A percentile compares a stretch with the other conserved stretches of the same genome.
Conservation (phyloP, 73 alveolate species). For the Tetrahymena elliotti region DNA sequence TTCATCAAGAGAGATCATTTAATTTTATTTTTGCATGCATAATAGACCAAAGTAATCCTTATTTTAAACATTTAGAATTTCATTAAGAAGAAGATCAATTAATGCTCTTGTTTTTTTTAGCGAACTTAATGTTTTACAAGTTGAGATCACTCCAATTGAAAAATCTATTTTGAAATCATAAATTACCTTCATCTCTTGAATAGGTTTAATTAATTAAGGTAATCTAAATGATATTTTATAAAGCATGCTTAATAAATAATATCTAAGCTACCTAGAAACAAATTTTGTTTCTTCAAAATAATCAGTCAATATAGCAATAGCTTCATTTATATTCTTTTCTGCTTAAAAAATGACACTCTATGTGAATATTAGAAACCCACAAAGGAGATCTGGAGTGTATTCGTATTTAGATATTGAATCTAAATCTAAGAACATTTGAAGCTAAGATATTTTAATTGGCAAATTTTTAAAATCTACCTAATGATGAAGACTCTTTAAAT, state of each 20-base stretch:
- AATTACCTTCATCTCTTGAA: neutral
- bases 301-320: neutral
- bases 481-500: neutral
- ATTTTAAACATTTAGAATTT: neutral
- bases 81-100: neutral
- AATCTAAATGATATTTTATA: neutral
- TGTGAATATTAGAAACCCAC: neutral
- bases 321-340: neutral
- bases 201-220: neutral
- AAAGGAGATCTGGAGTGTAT: neutral
- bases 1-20: neutral
- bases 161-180: neutral
- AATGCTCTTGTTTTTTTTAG: neutral
- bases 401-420: neutral
- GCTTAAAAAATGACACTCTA: neutral
- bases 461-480: neutral
- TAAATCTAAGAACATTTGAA: neutral
- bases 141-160: neutral
- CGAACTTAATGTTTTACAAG: neutral
- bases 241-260: neutral
- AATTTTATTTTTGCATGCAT: neutral
- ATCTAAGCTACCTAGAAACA: neutral
- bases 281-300: neutral
- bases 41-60: neutral
- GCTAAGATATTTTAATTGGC: neutral